Evolutionary conservation across 164 flowering plant genomes (phyloP).

Genomic region (Umbellularia californica): DNA sequence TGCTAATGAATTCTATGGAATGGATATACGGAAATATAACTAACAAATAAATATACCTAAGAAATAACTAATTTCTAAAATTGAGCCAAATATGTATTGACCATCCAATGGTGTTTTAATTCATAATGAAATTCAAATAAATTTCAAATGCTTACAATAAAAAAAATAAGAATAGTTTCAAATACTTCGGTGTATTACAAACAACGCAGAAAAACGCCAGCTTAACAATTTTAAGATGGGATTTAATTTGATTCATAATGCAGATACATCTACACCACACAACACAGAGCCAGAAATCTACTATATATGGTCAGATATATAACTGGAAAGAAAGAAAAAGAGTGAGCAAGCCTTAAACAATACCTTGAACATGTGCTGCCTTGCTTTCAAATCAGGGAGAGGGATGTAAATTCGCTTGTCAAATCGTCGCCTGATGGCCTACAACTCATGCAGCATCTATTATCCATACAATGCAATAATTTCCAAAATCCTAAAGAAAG

Average conservation of each 20-base stretch:
- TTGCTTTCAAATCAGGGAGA: conserved; percentile 90
- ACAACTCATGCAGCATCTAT: conserved; percentile 6
- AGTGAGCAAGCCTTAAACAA: neutral
- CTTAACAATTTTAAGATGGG: neutral
- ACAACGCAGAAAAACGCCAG: neutral
- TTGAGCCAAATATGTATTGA: too few species aligned
- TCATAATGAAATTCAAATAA: too few species aligned
- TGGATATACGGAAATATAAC: too few species aligned
- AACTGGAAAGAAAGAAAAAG: neutral
- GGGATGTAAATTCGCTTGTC: conserved; percentile 98
- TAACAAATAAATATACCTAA: too few species aligned
- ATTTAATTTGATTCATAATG: neutral
- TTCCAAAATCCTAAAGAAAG: conserved; percentile 3
- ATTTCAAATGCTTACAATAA: too few species aligned
- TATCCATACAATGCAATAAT: neutral
- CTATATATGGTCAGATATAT: neutral
- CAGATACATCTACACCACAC: neutral
- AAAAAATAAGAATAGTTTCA: too few species aligned
- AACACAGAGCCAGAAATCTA: neutral
- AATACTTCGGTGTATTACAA: too few species aligned
- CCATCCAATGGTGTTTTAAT: too few species aligned
- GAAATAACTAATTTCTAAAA: too few species aligned
- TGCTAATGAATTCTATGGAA: too few species aligned
- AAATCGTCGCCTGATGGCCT: conserved; percentile 94
- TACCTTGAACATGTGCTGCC: conserved; percentile 98